Evolutionary conservation across 345 rosid genomes (phyloP).

Genomic region (Alliaria petiolata): DNA sequence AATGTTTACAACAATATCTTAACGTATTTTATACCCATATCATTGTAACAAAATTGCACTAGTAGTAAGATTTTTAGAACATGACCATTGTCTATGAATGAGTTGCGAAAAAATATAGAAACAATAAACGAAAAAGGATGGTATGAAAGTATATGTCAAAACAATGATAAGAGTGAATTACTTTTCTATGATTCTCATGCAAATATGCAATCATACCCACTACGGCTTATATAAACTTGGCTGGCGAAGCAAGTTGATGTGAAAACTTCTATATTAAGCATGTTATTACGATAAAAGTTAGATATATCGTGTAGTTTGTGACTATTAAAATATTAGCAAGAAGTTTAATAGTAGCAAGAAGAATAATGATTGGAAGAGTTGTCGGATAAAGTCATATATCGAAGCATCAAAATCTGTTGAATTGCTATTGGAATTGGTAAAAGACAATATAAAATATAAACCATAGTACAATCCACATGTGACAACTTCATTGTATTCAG

Average conservation of each 20-base stretch:
- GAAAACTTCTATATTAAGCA: slow-evolving; percentile 28
- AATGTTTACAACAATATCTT: background rate
- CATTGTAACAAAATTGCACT: background rate
- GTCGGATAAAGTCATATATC: slow-evolving; percentile 28
- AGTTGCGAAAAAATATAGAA: background rate
- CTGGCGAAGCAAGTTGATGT: slow-evolving; percentile 21
- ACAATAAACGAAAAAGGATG: background rate
- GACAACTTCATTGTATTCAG: slow-evolving; percentile 19
- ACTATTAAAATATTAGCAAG: background rate
- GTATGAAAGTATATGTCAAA: background rate
- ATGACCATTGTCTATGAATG: background rate
- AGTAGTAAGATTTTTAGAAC: background rate
- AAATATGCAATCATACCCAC: slow-evolving; percentile 21
- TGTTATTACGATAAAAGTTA: no score
- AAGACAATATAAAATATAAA: slow-evolving; percentile 3
- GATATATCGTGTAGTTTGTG: background rate
- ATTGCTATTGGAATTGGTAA: slow-evolving; percentile 14
- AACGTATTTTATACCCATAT: background rate
- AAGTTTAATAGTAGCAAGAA: no score
- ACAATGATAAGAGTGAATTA: background rate
- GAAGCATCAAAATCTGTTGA: slow-evolving; percentile 15
- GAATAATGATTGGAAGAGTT: slow-evolving; percentile 22
- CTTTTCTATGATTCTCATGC: slow-evolving; percentile 3
- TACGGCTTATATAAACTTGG: slow-evolving; percentile 4
- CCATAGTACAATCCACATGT: slow-evolving; percentile 10